phyloP scores from a whole-genome alignment of 108 stramenopile species.

The Pseudonitzschia multiseries region DNA sequence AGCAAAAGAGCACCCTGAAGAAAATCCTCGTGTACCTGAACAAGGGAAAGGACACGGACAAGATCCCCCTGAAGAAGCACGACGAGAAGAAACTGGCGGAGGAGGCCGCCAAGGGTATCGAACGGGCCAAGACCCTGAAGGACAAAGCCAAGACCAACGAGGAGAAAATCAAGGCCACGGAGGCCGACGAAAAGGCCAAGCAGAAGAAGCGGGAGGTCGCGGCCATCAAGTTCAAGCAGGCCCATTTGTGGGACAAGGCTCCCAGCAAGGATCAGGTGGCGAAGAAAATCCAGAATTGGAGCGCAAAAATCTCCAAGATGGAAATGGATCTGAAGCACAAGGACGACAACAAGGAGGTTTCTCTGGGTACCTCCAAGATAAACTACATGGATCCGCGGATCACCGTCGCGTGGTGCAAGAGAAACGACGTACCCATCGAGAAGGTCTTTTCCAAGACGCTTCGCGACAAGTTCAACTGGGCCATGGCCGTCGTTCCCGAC shows the following conservation, averaged over 20 bases:
- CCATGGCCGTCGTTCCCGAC: constrained; percentile 94
- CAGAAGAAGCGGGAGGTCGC: constrained; percentile 59
- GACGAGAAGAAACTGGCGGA: constrained; percentile 60
- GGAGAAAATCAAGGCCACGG: constrained; percentile 91
- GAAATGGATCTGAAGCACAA: constrained; percentile 95
- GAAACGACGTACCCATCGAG: constrained; percentile 94
- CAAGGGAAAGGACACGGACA: constrained; percentile 58
- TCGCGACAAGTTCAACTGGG: constrained; percentile 99
- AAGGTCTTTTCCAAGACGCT: constrained; percentile 96
- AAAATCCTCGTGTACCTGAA: constrained; percentile 66
- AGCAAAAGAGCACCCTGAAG: constrained; percentile 86
- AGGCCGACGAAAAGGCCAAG: constrained; percentile 87
- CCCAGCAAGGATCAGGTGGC: constrained; percentile 85
- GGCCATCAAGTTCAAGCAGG: constrained; percentile 71
- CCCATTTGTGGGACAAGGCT: constrained; percentile 88
- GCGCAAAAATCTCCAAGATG: constrained; percentile 84
- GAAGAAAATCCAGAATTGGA: constrained; percentile 84
- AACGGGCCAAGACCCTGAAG: constrained; percentile 88
- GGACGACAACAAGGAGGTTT: constrained; percentile 99
- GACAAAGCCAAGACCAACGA: constrained; percentile 92
- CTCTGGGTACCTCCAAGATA: constrained; percentile 89
- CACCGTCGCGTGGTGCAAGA: constrained; percentile 99
- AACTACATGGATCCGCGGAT: constrained; percentile 99
- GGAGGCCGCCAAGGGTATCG: constrained; percentile 61
- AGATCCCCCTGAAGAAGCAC: constrained; percentile 76